phyloP scores from a whole-genome alignment of 345 rosid genomes.

The Aquilaria yunnanensis region DNA sequence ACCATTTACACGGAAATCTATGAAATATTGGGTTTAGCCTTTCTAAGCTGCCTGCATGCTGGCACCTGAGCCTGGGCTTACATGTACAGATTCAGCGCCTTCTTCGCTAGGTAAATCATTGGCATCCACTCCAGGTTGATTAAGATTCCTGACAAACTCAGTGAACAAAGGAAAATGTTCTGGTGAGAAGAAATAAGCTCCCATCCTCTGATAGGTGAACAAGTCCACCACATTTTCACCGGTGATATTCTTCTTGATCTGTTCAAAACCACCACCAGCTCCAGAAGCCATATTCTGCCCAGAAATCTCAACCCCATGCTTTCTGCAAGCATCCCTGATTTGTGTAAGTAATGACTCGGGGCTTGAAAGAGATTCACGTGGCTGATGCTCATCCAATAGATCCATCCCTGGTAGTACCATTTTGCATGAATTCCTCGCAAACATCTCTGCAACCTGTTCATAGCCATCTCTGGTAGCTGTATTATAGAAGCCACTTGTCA shows the following conservation, averaged over 20 bases:
- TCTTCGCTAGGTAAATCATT: slow-evolving; percentile 46
- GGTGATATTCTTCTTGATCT: slow-evolving; percentile 48
- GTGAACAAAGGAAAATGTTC: slow-evolving; percentile 82
- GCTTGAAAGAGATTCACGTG: slow-evolving; percentile 42
- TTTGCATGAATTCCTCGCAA: slow-evolving; percentile 70
- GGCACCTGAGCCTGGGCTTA: slow-evolving; percentile 24
- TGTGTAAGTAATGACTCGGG: slow-evolving; percentile 59
- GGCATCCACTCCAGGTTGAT: slow-evolving; percentile 36
- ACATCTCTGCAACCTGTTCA: slow-evolving; percentile 46
- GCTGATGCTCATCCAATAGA: slow-evolving; percentile 53
- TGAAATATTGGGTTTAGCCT: not conserved
- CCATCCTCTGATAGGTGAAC: slow-evolving; percentile 93
- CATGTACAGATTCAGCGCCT: slow-evolving; percentile 23
- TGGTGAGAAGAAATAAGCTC: slow-evolving; percentile 92
- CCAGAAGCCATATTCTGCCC: slow-evolving; percentile 61
- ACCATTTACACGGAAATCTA: slow-evolving; percentile 10
- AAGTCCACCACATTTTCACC: slow-evolving; percentile 33
- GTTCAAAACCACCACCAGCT: slow-evolving; percentile 50
- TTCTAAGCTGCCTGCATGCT: slow-evolving; percentile 41
- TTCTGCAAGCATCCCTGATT: slow-evolving; percentile 53
- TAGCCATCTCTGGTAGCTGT: slow-evolving; percentile 58
- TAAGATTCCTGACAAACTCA: slow-evolving; percentile 53
- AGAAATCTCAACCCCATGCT: slow-evolving; percentile 49
- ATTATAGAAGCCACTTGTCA: slow-evolving; percentile 79
- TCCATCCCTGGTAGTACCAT: slow-evolving; percentile 90